These are phyloP conservation scores for Puccinia hordei DNA, from an alignment of 1,284 basidiomycete genomes.

Conservation along the genomic window DNA sequence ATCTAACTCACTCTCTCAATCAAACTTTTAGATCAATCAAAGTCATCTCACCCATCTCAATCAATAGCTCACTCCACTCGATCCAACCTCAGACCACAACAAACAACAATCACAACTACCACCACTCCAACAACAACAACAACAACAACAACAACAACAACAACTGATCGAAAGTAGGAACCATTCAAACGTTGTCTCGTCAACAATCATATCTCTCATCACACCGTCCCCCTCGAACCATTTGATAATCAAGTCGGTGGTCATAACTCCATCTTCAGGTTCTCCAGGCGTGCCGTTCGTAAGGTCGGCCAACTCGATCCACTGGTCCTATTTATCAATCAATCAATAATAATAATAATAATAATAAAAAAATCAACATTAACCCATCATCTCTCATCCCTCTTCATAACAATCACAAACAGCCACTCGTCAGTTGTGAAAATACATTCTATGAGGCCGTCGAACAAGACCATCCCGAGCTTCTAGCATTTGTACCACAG, in stretches of 20 bases:
- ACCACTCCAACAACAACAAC: too few species aligned
- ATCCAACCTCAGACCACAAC: too few species aligned
- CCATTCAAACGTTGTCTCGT: conserved; percentile 24
- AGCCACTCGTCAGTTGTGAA: conserved; percentile 94
- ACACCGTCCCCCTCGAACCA: conserved; percentile 91
- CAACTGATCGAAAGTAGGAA: not conserved
- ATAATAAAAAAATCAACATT: not conserved
- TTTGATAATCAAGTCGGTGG: conserved; percentile 98
- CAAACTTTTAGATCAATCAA: not conserved
- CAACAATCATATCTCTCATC: conserved; percentile 60
- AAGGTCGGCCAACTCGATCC: conserved; percentile 73
- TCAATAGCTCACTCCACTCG: conserved; percentile 23
- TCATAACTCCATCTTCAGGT: conserved; percentile 95
- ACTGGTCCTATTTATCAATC: too few species aligned
- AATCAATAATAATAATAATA: too few species aligned
- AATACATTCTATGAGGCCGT: conserved; percentile 98
- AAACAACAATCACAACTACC: too few species aligned
- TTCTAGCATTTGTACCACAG: conserved; percentile 89
- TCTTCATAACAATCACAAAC: too few species aligned
- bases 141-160: too few species aligned
- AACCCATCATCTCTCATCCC: conserved; percentile 50
- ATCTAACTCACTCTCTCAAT: not conserved
- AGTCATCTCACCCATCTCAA: not conserved
- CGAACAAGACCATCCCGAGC: conserved; percentile 83
- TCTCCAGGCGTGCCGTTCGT: conserved; percentile 95